These are phyloP conservation scores for Hypocrella siamensis DNA, from an alignment of 2,329 filamentous ascomycete species.

Conservation along the genomic window DNA sequence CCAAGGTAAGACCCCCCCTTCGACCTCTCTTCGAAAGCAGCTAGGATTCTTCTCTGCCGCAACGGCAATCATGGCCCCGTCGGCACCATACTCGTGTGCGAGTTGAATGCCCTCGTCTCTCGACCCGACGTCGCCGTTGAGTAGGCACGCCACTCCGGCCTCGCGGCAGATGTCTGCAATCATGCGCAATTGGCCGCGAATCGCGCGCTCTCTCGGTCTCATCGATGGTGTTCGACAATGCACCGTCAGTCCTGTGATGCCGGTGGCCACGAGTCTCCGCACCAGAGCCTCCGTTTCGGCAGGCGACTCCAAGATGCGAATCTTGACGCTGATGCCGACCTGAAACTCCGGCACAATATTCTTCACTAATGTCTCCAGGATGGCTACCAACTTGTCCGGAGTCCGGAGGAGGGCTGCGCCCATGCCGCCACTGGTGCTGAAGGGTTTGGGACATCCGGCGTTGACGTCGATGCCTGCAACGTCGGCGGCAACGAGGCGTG, in stretches of 20 bases:
- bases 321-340: conserved; percentile 95
- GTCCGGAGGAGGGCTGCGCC: conserved; percentile 78
- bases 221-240: conserved; percentile 95
- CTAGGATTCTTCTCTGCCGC: conserved; percentile 83
- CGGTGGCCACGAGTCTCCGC: conserved; percentile 62
- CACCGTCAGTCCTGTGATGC: conserved; percentile 81
- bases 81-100: conserved; percentile 65
- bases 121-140: conserved; percentile 82
- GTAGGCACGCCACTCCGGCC: conserved; percentile 77
- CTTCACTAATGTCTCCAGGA: conserved; percentile 67
- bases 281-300: conserved; percentile 67
- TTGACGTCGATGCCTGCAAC: conserved; percentile 95
- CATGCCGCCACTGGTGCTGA: conserved; percentile 89
- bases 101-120: conserved; percentile 58
- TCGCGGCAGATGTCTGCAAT: conserved; percentile 66
- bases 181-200: conserved; percentile 75
- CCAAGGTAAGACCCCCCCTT: conserved; percentile 63
- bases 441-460: conserved; percentile 94
- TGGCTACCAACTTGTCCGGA: conserved; percentile 69
- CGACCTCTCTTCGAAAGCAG: conserved; percentile 55
- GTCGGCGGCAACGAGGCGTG: conserved; percentile 68
- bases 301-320: conserved; percentile 66
- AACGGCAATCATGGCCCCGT: conserved; percentile 95
- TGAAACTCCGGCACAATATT: conserved; percentile 63
- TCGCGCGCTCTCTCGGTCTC: conserved; percentile 76